These are phyloP conservation scores for Skeletonema costatum DNA, from an alignment of 108 stramenopile genomes.

Conservation along the genomic window DNA sequence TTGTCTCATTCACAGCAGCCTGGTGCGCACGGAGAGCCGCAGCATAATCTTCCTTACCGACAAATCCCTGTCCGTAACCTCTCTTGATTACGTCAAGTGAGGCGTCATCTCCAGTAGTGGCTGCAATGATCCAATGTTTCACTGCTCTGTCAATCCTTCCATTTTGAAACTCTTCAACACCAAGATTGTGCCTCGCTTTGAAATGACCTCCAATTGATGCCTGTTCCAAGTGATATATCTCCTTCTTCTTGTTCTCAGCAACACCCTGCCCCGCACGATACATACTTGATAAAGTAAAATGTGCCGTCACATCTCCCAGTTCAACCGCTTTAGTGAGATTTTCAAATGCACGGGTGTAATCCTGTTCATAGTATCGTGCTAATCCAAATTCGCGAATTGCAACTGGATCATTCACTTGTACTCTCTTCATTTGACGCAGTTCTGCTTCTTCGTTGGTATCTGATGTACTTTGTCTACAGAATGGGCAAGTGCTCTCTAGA, in stretches of 20 bases:
- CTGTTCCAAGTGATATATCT: neutral
- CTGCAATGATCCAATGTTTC: constrained; percentile 1
- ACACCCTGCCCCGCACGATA: neutral
- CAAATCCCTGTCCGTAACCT: neutral
- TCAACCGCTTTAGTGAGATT: neutral
- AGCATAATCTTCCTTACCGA: constrained; percentile 3
- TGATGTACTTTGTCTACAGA: no score
- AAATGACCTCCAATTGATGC: neutral
- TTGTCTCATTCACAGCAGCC: neutral
- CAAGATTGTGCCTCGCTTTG: neutral
- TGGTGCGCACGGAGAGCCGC: constrained; percentile 3
- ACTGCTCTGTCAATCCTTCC: neutral
- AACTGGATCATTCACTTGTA: neutral
- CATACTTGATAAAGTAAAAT: neutral
- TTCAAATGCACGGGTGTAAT: neutral
- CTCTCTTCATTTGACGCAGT: no score
- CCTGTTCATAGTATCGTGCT: neutral
- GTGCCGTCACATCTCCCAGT: neutral
- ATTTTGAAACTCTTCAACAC: neutral
- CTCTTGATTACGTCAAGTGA: neutral
- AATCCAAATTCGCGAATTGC: neutral
- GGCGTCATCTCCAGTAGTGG: neutral
- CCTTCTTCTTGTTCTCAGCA: neutral
- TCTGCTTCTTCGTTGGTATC: no score
- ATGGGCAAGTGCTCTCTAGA: no score